Evolutionary conservation across 148 eudicot genomes (phyloP).

Genomic region (Hydrangea macrophylla): DNA sequence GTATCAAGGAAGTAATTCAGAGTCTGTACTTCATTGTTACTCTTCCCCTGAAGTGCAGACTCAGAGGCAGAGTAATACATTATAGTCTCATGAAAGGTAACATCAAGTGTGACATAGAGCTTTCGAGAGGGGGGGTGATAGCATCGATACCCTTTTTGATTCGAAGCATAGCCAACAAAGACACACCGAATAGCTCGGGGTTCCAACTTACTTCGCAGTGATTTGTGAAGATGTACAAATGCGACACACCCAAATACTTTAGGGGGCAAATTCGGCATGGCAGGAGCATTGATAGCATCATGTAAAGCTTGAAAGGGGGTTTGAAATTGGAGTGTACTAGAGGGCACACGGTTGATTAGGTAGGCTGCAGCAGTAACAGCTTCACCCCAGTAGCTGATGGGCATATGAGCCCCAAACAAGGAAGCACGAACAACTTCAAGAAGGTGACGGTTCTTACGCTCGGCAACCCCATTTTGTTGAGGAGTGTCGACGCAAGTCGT

Average conservation of each 20-base stretch:
- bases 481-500: too few relatives aligned
- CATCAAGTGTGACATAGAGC: constrained; percentile 1
- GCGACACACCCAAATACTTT: neutral
- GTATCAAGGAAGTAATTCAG: neutral
- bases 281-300: neutral
- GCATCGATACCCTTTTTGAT: too few relatives aligned
- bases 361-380: neutral
- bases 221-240: neutral
- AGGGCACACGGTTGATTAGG: constrained; percentile 1
- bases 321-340: too few relatives aligned
- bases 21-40: neutral
- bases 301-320: neutral
- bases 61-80: neutral
- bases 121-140: neutral
- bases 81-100: neutral
- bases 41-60: constrained; percentile 13
- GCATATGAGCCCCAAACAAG: constrained; percentile 1
- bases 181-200: constrained; percentile 1
- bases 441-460: neutral
- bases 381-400: constrained; percentile 9
- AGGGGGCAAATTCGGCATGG: neutral
- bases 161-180: too few relatives aligned
- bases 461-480: too few relatives aligned
- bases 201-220: neutral
- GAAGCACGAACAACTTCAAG: neutral